These are phyloP conservation scores for Wickerhamomyces alni DNA, from an alignment of 805 yeast species.

Conservation along the genomic window DNA sequence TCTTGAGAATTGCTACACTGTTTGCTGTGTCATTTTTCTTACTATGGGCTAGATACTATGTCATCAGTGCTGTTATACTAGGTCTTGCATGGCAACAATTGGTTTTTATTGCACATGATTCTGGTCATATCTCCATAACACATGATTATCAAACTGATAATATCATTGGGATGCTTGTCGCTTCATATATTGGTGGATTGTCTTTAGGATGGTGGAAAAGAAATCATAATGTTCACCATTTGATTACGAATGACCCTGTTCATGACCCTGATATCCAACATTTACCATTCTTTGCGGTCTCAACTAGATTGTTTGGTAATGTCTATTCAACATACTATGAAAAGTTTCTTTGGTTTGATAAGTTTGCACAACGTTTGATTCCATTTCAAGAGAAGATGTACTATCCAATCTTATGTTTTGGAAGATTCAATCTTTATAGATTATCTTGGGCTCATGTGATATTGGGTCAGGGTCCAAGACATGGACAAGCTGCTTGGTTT, in stretches of 20 bases:
- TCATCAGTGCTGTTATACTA: slow-evolving; percentile 54
- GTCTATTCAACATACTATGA: slow-evolving; percentile 81
- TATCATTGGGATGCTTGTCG: slow-evolving; percentile 63
- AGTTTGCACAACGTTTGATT: slow-evolving; percentile 49
- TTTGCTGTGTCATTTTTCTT: slow-evolving; percentile 44
- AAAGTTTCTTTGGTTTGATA: slow-evolving; percentile 59
- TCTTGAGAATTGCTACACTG: slow-evolving; percentile 50
- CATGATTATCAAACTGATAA: slow-evolving; percentile 77
- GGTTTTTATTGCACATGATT: slow-evolving; percentile 84
- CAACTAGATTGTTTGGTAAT: slow-evolving; percentile 58
- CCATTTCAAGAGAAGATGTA: slow-evolving; percentile 64
- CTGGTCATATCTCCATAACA: slow-evolving; percentile 80
- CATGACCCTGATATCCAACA: slow-evolving; percentile 96
- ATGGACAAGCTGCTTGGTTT: slow-evolving; percentile 84
- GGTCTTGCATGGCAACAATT: slow-evolving; percentile 88
- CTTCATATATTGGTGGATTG: slow-evolving; percentile 81
- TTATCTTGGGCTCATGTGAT: slow-evolving; percentile 75
- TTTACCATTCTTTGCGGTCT: slow-evolving; percentile 84
- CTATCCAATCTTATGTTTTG: slow-evolving; percentile 76
- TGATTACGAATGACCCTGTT: slow-evolving; percentile 86
- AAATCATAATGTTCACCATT: slow-evolving; percentile 89
- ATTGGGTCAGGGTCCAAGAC: slow-evolving; percentile 70
- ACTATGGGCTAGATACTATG: slow-evolving; percentile 39
- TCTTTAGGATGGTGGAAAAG: slow-evolving; percentile 95
- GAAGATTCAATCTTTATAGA: slow-evolving; percentile 79